A percentile compares a stretch with the other conserved stretches of the same genome.
Conservation (phyloP, 2,329 filamentous ascomycete species). For the Fusarium nematophilum region DNA sequence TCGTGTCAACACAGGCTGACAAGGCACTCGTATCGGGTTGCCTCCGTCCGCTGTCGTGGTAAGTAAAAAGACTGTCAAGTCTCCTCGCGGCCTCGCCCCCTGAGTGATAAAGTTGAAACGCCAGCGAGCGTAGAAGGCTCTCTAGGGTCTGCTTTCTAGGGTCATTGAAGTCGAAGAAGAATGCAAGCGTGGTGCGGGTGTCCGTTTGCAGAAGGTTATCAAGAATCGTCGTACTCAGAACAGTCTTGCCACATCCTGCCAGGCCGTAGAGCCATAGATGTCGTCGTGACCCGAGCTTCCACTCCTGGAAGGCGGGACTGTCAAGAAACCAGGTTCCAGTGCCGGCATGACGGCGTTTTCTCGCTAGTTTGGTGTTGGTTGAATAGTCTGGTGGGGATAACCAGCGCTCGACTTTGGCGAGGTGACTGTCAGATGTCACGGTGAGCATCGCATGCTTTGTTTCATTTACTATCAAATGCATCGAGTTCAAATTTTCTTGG, state of each 20-base stretch:
- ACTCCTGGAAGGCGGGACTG: constrained; percentile 17
- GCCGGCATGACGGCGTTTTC: constrained; percentile 6
- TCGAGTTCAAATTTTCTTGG: not conserved
- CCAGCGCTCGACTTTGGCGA: constrained; percentile 16
- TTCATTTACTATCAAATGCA: not conserved
- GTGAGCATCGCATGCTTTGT: not conserved
- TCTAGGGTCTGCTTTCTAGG: constrained; percentile 28
- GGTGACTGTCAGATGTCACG: not conserved
- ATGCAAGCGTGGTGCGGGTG: not conserved
- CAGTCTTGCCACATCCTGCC: constrained; percentile 35
- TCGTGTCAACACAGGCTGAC: constrained; percentile 9
- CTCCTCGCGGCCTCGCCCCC: not conserved
- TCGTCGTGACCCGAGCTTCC: constrained; percentile 20
- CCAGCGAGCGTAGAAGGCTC: constrained; percentile 25
- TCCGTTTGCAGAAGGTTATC: constrained; percentile 13
- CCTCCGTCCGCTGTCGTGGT: not conserved
- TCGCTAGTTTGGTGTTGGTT: constrained; percentile 20
- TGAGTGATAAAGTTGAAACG: not conserved
- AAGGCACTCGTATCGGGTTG: constrained; percentile 1
- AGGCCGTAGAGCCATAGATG: constrained; percentile 35
- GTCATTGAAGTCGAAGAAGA: constrained; percentile 42
- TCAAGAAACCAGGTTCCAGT: constrained; percentile 30
- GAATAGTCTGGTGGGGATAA: constrained; percentile 16
- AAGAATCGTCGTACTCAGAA: constrained; percentile 24
- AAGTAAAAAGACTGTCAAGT: not conserved